Base-by-base conservation (phyloP, 2,329 filamentous ascomycete genomes). In the Ophiostoma ips region DNA sequence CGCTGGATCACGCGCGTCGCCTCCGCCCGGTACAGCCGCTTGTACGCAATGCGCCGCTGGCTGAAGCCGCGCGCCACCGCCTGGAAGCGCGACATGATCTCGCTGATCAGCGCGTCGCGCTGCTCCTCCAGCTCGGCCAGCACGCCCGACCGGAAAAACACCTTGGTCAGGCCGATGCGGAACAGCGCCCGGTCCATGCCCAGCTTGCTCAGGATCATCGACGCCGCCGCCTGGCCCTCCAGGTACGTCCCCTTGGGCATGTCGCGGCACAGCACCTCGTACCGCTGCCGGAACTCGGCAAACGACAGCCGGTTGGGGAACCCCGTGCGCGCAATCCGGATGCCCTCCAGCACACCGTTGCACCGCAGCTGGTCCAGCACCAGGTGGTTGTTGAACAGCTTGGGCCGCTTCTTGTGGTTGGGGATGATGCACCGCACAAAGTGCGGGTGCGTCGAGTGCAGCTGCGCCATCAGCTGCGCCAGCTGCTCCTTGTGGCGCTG, bases 341-440 rank as follows among this genome's bases (percentile, higher is more conserved):
- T 98, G 55, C 92, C 92, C 68, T 98, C 92, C n/a, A 98, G 73
- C 3, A 98, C 92, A 84, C 92, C 92, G 63, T 98, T 98, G 68
- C 92, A 98, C 48, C 92, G 81, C n/a, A 98, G 71, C 64, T 98
- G 94, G 60, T 98, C 92, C 6, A 98, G 75, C 2, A 98, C 94
- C n/a, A 98, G 77, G 2, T 88, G 79, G 3, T 86, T 87, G 61
- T 84, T 86, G 65, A 96, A 87, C 62, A 89, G 84, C 66, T 98
- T 98, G 0, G 92, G 87, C 21, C 83, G 78, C 67, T 98, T 98
- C 67, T 95, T 95, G 71, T 98, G 92, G 62, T 98, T 98, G 3
- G 92, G 94, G 53, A 98, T 74, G 55, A 98, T 98, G 63, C 92
- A 98, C 44, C 92, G 85, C 30, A 98, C 92, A 63, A 98, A 98